Conservation (phyloP, 2,329 filamentous ascomycete genomes). For the Diaporthe vaccinii region DNA sequence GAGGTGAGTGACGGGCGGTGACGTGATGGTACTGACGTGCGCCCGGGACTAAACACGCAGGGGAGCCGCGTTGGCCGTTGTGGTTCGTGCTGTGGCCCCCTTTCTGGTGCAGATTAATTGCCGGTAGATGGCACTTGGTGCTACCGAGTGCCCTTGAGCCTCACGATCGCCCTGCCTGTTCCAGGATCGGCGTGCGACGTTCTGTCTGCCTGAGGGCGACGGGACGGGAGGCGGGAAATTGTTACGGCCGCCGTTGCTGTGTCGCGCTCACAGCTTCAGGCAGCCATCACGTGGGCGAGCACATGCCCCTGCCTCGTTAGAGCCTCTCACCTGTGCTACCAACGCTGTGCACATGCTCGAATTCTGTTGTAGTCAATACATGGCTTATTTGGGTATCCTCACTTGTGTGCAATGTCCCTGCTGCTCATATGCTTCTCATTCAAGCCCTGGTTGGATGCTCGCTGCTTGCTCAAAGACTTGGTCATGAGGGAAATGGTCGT, state of each 20-base stretch:
- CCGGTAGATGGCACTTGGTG: slow-evolving; percentile 18
- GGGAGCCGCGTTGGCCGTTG: background rate
- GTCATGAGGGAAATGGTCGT: background rate
- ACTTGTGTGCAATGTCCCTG: background rate
- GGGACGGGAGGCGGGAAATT: background rate
- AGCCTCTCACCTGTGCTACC: background rate
- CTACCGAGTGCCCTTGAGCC: background rate
- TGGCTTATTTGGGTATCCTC: background rate
- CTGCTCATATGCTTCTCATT: background rate
- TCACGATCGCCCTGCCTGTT: background rate
- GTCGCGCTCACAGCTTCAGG: slow-evolving; percentile 34
- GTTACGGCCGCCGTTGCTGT: background rate
- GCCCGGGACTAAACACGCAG: background rate
- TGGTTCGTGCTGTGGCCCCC: background rate
- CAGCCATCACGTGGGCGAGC: slow-evolving; percentile 38
- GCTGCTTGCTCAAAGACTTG: background rate
- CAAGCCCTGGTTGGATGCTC: background rate
- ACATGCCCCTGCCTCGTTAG: slow-evolving; percentile 12
- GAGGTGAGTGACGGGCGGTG: slow-evolving; percentile 6
- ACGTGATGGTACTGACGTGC: background rate
- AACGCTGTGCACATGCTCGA: background rate
- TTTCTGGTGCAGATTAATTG: background rate
- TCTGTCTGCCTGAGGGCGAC: background rate
- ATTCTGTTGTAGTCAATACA: background rate
- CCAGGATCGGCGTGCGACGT: slow-evolving; percentile 17